These are phyloP conservation scores for Aureobasidium sp. DNA, from an alignment of 2,329 filamentous ascomycete genomes.

Conservation along the genomic window DNA sequence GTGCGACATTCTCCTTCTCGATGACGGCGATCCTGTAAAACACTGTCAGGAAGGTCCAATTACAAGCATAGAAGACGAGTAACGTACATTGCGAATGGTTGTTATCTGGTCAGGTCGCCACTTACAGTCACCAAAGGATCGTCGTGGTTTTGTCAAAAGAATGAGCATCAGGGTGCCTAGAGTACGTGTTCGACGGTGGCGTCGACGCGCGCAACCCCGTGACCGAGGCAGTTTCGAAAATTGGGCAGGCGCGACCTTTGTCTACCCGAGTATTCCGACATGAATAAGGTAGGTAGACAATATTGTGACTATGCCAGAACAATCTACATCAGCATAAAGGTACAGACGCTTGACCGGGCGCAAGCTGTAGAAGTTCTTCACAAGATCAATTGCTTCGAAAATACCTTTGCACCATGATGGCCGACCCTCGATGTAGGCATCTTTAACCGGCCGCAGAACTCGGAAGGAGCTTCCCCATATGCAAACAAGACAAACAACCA, in stretches of 20 bases:
- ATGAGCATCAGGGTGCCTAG: conserved; percentile 5
- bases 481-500: conserved; percentile 3
- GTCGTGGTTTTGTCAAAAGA: conserved; percentile 7
- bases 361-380: neutral
- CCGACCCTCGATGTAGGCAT: neutral
- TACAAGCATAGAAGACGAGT: neutral
- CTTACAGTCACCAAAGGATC: neutral
- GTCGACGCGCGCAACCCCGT: conserved; percentile 4
- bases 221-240: neutral
- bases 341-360: too few species aligned
- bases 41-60: neutral
- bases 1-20: conserved; percentile 36
- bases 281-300: neutral
- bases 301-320: neutral
- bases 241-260: neutral
- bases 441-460: neutral
- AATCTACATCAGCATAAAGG: neutral
- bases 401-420: neutral
- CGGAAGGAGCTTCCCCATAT: neutral
- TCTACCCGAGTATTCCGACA: neutral
- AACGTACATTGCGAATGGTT: conserved; percentile 5
- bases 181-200: conserved; percentile 7
- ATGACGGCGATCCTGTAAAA: conserved; percentile 23
- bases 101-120: neutral
- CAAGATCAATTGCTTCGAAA: neutral